Conservation (phyloP, 495 filamentous ascomycete genomes). For the Cercophora newfieldiana region DNA sequence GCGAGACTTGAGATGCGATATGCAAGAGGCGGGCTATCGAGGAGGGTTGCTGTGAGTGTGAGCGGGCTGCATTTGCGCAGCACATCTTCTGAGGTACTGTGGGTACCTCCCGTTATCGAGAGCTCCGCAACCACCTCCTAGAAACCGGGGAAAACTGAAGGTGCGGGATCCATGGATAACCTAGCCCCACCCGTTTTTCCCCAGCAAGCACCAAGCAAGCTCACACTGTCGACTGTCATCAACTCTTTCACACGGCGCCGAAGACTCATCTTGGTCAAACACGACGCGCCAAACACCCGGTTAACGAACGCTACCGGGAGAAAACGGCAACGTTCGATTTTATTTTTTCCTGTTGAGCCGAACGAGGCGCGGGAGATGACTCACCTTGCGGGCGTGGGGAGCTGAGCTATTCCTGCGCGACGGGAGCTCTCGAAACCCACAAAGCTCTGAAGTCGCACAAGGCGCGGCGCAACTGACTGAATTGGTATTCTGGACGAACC, state of each 20-base stretch:
- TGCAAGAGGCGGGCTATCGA: constrained; percentile 8
- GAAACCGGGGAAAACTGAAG: constrained; percentile 9
- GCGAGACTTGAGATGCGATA: constrained; percentile 1
- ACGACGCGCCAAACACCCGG: not conserved
- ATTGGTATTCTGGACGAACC: not conserved
- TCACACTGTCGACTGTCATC: not conserved
- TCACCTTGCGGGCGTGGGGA: constrained; percentile 6
- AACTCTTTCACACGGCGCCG: not conserved
- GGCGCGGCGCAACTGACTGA: not conserved
- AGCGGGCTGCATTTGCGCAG: constrained; percentile 5
- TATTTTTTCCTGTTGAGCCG: not conserved
- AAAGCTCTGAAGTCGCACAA: not conserved
- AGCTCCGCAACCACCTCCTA: constrained; percentile 5
- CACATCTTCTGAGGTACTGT: not conserved
- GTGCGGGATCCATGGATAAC: not conserved
- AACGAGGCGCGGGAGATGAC: constrained; percentile 9
- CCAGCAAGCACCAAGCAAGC: not conserved
- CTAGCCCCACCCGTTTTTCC: constrained; percentile 9
- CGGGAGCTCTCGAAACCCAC: not conserved
- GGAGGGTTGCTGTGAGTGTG: not conserved
- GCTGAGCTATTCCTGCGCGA: not conserved
- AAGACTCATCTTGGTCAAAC: not conserved
- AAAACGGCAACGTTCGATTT: not conserved
- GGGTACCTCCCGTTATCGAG: constrained; percentile 1
- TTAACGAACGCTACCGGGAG: not conserved